A percentile compares a stretch with the other conserved stretches of the same genome.
Evolutionary conservation across 805 yeast species (phyloP).

Genomic region (Ogataea trehalophila): DNA sequence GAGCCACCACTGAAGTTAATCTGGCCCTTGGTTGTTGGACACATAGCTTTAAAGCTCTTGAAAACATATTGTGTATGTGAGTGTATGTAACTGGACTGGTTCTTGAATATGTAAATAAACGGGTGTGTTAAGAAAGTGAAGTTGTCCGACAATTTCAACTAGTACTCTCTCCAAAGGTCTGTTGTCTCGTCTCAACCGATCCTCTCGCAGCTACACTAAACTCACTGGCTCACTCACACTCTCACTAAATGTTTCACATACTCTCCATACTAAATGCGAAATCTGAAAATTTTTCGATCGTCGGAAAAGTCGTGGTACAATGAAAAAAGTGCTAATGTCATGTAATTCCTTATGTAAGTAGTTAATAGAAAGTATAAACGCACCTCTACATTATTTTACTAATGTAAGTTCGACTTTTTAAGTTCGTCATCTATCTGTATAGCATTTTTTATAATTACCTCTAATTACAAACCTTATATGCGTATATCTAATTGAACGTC

Average conservation of each 20-base stretch:
- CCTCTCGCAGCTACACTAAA: neutral
- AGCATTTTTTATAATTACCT: too few relatives aligned
- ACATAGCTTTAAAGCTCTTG: constrained; percentile 6
- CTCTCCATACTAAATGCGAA: neutral
- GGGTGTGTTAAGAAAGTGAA: too few relatives aligned
- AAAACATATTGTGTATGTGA: constrained; percentile 1
- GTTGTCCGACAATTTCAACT: too few relatives aligned
- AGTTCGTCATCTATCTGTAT: too few relatives aligned
- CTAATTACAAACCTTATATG: neutral
- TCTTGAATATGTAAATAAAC: too few relatives aligned
- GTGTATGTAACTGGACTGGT: neutral
- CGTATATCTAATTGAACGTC: neutral
- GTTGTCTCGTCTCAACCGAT: neutral
- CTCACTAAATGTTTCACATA: neutral
- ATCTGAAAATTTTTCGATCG: constrained; percentile 1
- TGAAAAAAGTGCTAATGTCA: neutral
- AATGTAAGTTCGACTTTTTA: too few relatives aligned
- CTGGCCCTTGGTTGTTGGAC: neutral
- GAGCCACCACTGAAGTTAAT: neutral
- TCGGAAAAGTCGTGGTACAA: neutral
- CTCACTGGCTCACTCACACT: neutral
- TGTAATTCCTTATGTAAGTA: neutral
- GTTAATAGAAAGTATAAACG: too few relatives aligned
- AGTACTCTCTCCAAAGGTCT: neutral
- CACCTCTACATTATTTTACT: too few relatives aligned